Conservation (phyloP, 192 early-diverging fungal species). For the Coemansia interrupta region DNA sequence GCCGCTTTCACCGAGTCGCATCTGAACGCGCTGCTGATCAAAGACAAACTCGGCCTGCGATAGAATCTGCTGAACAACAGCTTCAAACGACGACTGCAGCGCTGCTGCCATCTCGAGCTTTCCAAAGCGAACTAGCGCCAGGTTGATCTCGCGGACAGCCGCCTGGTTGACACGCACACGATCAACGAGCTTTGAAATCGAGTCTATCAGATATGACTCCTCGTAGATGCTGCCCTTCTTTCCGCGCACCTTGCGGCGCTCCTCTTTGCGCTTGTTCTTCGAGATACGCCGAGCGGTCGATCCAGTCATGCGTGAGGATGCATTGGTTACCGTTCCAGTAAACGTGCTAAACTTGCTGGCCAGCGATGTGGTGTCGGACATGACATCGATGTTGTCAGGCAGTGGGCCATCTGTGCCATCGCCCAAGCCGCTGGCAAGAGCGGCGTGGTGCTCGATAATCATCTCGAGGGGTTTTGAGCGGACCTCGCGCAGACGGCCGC, state of each 20-base stretch:
- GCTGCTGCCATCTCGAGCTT: constrained; percentile 45
- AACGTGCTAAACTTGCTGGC: constrained; percentile 80
- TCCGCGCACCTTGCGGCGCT: constrained; percentile 78
- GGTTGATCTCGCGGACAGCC: constrained; percentile 56
- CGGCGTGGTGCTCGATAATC: constrained; percentile 1
- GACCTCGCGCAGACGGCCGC: constrained; percentile 31
- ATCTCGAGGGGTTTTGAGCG: constrained; percentile 25
- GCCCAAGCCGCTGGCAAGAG: not conserved
- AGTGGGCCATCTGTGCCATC: constrained; percentile 48
- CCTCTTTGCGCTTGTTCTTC: constrained; percentile 66
- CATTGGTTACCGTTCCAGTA: constrained; percentile 61
- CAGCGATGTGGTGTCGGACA: constrained; percentile 95
- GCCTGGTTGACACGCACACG: constrained; percentile 36
- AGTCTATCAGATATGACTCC: constrained; percentile 83
- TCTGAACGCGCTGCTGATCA: constrained; percentile 38
- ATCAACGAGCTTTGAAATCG: constrained; percentile 36
- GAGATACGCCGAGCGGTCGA: constrained; percentile 39
- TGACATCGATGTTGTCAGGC: constrained; percentile 86
- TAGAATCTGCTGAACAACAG: constrained; percentile 48
- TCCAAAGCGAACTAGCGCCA: constrained; percentile 53
- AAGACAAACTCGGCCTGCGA: constrained; percentile 51
- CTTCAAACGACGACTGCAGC: constrained; percentile 53
- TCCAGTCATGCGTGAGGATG: constrained; percentile 65
- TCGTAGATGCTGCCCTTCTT: constrained; percentile 88
- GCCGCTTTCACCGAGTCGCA: constrained; percentile 22